A percentile compares a stretch with the other conserved stretches of the same genome.
Conservation (phyloP, 1,139 yeast species). For the Blastobotrys indianensis region DNA sequence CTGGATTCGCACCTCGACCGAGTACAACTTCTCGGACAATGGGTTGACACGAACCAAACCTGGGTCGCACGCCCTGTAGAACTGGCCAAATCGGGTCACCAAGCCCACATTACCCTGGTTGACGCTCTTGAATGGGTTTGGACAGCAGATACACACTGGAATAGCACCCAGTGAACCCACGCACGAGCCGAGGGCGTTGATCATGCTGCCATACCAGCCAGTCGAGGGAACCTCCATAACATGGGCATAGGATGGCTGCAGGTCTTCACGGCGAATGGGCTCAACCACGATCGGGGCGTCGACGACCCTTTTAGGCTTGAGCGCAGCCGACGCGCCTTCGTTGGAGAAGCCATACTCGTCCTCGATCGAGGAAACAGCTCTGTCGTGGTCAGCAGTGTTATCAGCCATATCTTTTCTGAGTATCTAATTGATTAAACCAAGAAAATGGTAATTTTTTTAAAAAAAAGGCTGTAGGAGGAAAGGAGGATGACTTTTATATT, state of each 20-base stretch:
- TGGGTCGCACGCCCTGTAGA: slow-evolving; percentile 62
- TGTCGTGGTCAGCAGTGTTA: neutral
- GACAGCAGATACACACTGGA: slow-evolving; percentile 53
- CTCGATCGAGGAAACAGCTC: slow-evolving; percentile 1
- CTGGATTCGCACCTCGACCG: slow-evolving; percentile 53
- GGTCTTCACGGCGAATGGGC: slow-evolving; percentile 31
- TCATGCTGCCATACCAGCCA: slow-evolving; percentile 39
- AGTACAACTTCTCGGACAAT: slow-evolving; percentile 51
- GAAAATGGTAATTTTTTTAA: too few species aligned
- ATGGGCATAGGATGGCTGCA: slow-evolving; percentile 36
- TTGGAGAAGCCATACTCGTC: slow-evolving; percentile 16
- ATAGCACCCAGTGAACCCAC: slow-evolving; percentile 53
- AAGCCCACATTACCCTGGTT: slow-evolving; percentile 68
- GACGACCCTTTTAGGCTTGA: neutral
- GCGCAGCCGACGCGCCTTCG: slow-evolving; percentile 6
- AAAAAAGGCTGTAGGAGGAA: too few species aligned
- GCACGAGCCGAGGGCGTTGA: slow-evolving; percentile 42
- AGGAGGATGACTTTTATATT: too few species aligned
- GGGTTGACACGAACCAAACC: slow-evolving; percentile 63
- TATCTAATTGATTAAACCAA: too few species aligned
- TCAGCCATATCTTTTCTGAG: too few species aligned
- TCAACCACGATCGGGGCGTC: slow-evolving; percentile 28
- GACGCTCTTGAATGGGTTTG: slow-evolving; percentile 58
- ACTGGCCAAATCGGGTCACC: slow-evolving; percentile 63
- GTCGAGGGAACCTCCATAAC: slow-evolving; percentile 33